Base-by-base conservation (phyloP, 2,329 filamentous ascomycete genomes). In the Fusarium humuli region DNA sequence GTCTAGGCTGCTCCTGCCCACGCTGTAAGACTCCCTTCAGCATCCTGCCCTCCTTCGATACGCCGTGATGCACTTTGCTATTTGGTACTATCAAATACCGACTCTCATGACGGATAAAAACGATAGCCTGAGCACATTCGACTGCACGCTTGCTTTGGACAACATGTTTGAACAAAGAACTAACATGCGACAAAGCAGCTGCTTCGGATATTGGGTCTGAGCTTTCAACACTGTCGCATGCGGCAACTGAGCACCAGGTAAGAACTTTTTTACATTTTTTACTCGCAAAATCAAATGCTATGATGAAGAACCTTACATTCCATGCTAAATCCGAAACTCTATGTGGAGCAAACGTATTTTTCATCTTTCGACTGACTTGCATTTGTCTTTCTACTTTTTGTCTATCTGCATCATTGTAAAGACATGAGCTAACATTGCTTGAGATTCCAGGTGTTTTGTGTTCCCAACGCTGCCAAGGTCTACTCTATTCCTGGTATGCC, bases 301-400 rank as follows among this genome's bases (percentile, higher is more conserved):
- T 92, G 91, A 93, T 93, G 90, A 87, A 77, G 84, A 83, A 87
- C 82, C 82, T 83, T 84, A 85, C 83, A 89, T 90, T 91, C 89
- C 88, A 91, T 92, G 90, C 90, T 92, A 92, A 92, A 88, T 83
- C 91, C 85, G 90, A 93, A 77, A 77, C 75, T 74, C 75, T 77
- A 87, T 90, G 88, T 91, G 87, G 88, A 92, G 83, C 82, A 84
- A 88, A 85, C 83, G 85, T 86, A 86, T 92, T 92, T 92, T 93
- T 93, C 91, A 93, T 92, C 91, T 92, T 92, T 92, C 90, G 86
- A 86, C 90, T 93, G 91, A 93, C 82, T 78, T 79, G 76, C 77
- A 79, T 74, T 75, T 73, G 69, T 69, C 53, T 68, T 70, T 70
- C 65, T 70, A 59, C 58, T 22, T 53, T 69, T 69, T 71, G 47